Percentiles rank a stretch among this genome's conserved stretches.
Evolutionary conservation across 2,329 filamentous ascomycete species (phyloP).

Genomic region (Trichoderma sp.): DNA sequence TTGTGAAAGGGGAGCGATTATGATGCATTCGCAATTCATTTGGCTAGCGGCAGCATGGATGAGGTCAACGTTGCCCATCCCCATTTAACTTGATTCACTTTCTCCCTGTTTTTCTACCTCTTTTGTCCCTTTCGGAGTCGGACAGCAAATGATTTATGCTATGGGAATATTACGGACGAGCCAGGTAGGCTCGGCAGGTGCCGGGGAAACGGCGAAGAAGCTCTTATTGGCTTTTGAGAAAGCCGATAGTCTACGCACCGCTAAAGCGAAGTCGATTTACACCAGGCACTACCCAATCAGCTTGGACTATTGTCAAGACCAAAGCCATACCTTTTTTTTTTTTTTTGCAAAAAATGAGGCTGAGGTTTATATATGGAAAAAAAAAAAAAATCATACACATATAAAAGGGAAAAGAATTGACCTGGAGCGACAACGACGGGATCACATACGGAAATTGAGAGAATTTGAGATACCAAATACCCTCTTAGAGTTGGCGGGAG

Average conservation of each 20-base stretch:
- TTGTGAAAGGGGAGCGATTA: not conserved
- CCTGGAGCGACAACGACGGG: not conserved
- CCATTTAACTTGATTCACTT: not conserved
- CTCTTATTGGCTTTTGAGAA: constrained; percentile 1
- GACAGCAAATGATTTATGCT: constrained; percentile 14
- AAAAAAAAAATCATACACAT: not conserved
- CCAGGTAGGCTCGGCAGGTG: constrained; percentile 6
- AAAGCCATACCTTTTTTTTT: not conserved
- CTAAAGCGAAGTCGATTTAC: not conserved
- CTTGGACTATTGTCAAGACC: not conserved
- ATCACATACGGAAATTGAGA: constrained; percentile 12
- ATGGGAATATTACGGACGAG: constrained; percentile 8
- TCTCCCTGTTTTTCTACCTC: not conserved
- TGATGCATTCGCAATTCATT: not conserved
- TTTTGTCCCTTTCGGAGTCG: constrained; percentile 1
- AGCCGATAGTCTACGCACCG: not conserved
- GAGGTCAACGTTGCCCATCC: not conserved
- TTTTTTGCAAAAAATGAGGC: not conserved
- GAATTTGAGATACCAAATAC: constrained; percentile 18
- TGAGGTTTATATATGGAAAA: not conserved
- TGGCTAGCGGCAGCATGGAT: not conserved
- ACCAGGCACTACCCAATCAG: not conserved
- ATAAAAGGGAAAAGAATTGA: constrained; percentile 4
- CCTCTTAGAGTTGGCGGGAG: constrained; percentile 18
- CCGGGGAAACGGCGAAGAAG: not conserved